Base-by-base conservation (phyloP, 1,139 yeast species). In the Suhomyces kunorum region DNA sequence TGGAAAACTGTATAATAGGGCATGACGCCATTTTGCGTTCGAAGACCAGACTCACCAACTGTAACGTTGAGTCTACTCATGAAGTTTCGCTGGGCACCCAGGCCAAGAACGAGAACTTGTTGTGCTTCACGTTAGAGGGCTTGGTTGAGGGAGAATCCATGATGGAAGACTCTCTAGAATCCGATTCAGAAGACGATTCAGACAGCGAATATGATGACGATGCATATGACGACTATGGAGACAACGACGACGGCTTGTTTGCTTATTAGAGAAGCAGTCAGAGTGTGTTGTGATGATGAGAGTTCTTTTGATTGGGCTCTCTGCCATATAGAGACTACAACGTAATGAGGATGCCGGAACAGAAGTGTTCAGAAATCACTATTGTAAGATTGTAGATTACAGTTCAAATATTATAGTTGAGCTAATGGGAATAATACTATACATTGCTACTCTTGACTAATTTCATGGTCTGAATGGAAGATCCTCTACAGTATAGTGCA, bases 1-100 rank as follows among this genome's bases (percentile, higher is more conserved):
- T 94, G 48, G 98, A 94, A 61, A 92, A 90, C 64, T 89, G 96
- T 63, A 82, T 92, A 19, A 68, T 94, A 44, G 98, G 98, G 17
- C 70, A 72, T 34, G 70, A 71, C 35, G 92, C 82, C 2, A 65
- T 67, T 13, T 74, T 94, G 31, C 82, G 78, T 20, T 54, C 70
- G 42, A 84, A 83, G 58, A 66, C 77, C 32, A 79, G 75, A 54
- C 73, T 88, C 50, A 78, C 80, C 9, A 83, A 84, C 51, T 89
- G 96, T 69, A 83, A 87, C 48, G 83, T 92, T 20, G 98, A 90
- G 60, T 87, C 95, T 11, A 73, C 81, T 1, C 87, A 83, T 56
- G 74, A 71, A 25, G 89, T 90, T 18, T 68, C 76, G 2, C 67
- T 73, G 43, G 80, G 77, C 19, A 76, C 87, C 5, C 81, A 74